A percentile compares a stretch with the other conserved stretches of the same genome.
Evolutionary conservation across 164 flowering plant genomes (phyloP).

Genomic region (Chimonanthus salicifolius): DNA sequence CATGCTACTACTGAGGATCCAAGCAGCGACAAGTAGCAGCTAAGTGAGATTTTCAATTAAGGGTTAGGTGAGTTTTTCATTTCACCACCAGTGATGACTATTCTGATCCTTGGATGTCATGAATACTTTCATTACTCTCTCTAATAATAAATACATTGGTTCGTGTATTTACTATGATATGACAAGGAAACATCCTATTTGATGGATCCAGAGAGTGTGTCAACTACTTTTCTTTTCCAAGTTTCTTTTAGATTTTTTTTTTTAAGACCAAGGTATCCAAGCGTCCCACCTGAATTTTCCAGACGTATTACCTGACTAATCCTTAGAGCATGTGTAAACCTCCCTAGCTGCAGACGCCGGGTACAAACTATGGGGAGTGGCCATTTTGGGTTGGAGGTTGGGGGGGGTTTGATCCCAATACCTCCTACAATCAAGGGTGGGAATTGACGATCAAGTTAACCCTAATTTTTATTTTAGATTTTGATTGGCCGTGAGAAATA

Average conservation of each 20-base stretch:
- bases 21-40: neutral
- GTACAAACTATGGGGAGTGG: no score
- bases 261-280: no score
- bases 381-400: no score
- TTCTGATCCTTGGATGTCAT: neutral
- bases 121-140: neutral
- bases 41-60: neutral
- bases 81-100: neutral
- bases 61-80: neutral
- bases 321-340: no score
- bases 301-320: no score
- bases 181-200: neutral
- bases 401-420: no score
- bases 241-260: neutral
- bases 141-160: neutral
- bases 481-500: no score
- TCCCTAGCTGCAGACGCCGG: no score
- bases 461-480: no score
- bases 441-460: no score
- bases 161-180: conserved; percentile 1
- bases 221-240: neutral
- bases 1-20: conserved; percentile 51
- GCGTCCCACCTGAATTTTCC: no score
- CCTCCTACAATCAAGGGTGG: no score
- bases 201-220: neutral